Percentiles rank a stretch among this genome's conserved stretches.
Evolutionary conservation across 2,329 filamentous ascomycete species (phyloP).

Genomic region (Penicillium palitans): DNA sequence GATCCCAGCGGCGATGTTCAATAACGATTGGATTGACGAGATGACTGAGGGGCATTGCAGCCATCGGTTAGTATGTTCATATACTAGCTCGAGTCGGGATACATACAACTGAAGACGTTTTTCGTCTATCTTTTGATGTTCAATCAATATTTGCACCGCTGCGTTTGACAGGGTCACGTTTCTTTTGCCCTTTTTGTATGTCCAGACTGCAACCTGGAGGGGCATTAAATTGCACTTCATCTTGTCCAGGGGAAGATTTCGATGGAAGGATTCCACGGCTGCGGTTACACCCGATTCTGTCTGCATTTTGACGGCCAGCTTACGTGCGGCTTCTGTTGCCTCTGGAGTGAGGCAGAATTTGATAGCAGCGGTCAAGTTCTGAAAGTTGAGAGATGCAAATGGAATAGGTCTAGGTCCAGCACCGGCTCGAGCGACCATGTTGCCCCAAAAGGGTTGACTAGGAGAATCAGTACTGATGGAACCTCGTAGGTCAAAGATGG

Average conservation of each 20-base stretch:
- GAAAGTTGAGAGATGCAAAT: constrained; percentile 46
- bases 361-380: constrained; percentile 51
- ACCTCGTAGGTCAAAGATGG: too few species aligned
- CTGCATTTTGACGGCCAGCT: constrained; percentile 43
- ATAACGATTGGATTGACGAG: constrained; percentile 34
- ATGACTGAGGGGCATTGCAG: constrained; percentile 17
- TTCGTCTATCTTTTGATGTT: constrained; percentile 23
- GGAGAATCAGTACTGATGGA: not conserved
- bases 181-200: constrained; percentile 12
- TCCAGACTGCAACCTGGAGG: constrained; percentile 30
- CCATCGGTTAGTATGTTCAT: not conserved
- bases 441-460: constrained; percentile 56
- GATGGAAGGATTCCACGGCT: constrained; percentile 50
- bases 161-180: constrained; percentile 25
- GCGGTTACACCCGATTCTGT: constrained; percentile 44
- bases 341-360: constrained; percentile 44
- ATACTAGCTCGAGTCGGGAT: not conserved
- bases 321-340: constrained; percentile 38
- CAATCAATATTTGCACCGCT: constrained; percentile 28
- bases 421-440: constrained; percentile 52
- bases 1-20: constrained; percentile 39
- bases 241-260: constrained; percentile 27
- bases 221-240: constrained; percentile 31
- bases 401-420: constrained; percentile 53
- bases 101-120: constrained; percentile 26